Base-by-base conservation (phyloP, 805 yeast species). In the Spathaspora arborariae region DNA sequence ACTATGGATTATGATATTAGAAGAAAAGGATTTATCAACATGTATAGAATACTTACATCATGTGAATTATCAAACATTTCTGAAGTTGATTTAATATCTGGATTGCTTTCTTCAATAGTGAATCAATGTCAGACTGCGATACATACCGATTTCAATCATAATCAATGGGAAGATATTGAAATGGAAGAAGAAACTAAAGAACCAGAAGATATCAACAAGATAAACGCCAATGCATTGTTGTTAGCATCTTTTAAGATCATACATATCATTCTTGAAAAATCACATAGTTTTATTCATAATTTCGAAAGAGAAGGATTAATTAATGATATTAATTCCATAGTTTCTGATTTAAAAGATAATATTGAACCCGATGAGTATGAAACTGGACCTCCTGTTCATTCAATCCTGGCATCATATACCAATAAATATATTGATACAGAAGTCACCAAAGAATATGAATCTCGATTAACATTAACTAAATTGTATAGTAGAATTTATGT, bases 301-400 rank as follows among this genome's bases (percentile, higher is more conserved):
- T 79, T 88, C 51, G 84, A 79, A 54, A 75, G 86, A 46, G 95
- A 88, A 56, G 96, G 96, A 0, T 62, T 85, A n/a, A 59, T 84
- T 3, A 63, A 74, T 15, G 88, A 84, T 56, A 68, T 76, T 8
- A 52, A 64, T 1, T 48, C 56, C 0, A 62, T 80, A 3, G 45
- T 66, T 8, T 64, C 62, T 20, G 51, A 56, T 39, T 49, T 55
- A 42, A 56, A 54, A 42, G 54, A 45, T 22, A 41, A 49, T 16
- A 44, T 50, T 3, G 42, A 46, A 16, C 45, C 51, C 3, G 53
- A 52, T 20, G 56, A 45, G 13, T 44, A 48, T 30, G 60, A 60
- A 30, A 13, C 41, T 33, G 44, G 44, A 16, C 19, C 50, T 45
- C 20, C 39, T 8, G 19, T 30, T 2, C 45, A 33, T 26, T 39